Evolutionary conservation across 306 rosid species (phyloP), one percentile per base, ranked within the genome.

Genomic region (Quercus mongolica): DNA sequence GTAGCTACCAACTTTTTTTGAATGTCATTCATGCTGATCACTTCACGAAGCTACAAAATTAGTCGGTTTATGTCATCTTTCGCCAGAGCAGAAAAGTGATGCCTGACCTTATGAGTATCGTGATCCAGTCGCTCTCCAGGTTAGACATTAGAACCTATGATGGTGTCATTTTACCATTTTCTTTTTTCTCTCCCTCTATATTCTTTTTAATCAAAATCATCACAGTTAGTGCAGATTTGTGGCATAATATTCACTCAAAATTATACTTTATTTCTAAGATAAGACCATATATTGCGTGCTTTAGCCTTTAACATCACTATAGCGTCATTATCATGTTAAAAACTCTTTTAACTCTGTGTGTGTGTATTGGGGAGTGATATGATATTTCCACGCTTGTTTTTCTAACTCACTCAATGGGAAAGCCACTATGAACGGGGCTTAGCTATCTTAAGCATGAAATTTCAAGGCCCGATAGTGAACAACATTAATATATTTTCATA

Each of bases 121-220:
- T 8, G 13, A 46, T 14, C 11, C 3, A 12, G 64, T 81, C 81
- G 73, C 55, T 80, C 55, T 87, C 83, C 14, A 49, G 7, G 73
- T 79, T 74, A 69, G 84, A 86, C 81, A 21, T 73, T 38, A 14
- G 76, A 89, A 81, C 88, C 77, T 31, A 72, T 69, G 90, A 85
- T 59, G 81, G 65, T 79, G 79, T 77, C 86, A 52, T 79, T 59
- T 81, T 70, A 87, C 89, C 93, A 67, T 30, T 2, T 30, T 17
- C 2, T 3, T 30, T 5, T 3, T 30, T 6, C 6, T 15, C 8
- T 17, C 17, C 23, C 19, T 20, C 38, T 69, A 38, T 64, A 0
- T 25, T 28, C 10, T 5, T 61, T 0, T 21, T 7, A 31, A 30
- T 33, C 17, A 49, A 49, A 49, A 10, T 0, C 14, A 10, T 49